Evolutionary conservation across 441 rosid genomes (phyloP).

Genomic region (Mallotus japonicus): DNA sequence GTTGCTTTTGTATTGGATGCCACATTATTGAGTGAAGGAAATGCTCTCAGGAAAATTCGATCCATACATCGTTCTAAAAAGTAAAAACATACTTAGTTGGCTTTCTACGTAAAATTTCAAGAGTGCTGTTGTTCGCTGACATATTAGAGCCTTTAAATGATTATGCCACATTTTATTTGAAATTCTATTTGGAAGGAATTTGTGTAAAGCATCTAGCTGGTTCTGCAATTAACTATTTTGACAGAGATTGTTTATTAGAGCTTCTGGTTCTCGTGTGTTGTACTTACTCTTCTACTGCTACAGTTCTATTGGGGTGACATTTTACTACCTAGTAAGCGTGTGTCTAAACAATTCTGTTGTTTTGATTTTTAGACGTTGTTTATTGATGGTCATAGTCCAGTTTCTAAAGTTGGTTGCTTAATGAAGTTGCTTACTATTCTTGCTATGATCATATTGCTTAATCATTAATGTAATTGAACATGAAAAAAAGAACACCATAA

Average conservation of each 20-base stretch:
- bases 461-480: not conserved
- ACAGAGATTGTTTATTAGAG: not conserved
- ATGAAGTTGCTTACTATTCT: not conserved
- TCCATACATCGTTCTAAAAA: too few species aligned
- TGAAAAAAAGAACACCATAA: not conserved
- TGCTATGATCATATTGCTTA: not conserved
- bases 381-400: not conserved
- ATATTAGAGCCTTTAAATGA: not conserved
- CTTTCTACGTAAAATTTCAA: too few species aligned
- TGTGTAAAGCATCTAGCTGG: slow-evolving; percentile 1
- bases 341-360: not conserved
- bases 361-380: not conserved
- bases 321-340: not conserved
- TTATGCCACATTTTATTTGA: too few species aligned
- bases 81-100: too few species aligned
- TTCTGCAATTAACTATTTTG: not conserved
- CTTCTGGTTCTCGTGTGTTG: not conserved
- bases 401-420: not conserved
- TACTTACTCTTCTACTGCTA: not conserved
- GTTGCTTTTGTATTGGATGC: not conserved
- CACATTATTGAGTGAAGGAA: not conserved
- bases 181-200: not conserved
- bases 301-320: not conserved
- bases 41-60: not conserved
- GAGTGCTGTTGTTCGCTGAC: too few species aligned